Percentiles rank a stretch among this genome's conserved stretches.
These are phyloP conservation scores for Erythrobasidium yunnanense DNA, from an alignment of 768 basidiomycete species.

Conservation along the genomic window DNA sequence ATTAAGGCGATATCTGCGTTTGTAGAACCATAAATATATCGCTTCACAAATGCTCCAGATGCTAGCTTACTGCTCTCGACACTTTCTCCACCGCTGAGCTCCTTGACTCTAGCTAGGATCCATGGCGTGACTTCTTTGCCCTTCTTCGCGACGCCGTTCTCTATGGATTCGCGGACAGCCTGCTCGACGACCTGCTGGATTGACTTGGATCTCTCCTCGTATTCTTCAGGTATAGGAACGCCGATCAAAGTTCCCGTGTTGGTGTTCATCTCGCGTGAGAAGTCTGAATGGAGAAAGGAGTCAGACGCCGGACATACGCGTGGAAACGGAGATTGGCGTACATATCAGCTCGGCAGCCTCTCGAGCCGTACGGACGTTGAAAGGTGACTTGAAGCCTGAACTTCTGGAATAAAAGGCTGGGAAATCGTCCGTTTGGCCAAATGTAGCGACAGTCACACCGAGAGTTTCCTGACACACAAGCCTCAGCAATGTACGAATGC, in stretches of 20 bases:
- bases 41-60: neutral
- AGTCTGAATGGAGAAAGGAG: conserved; percentile 1
- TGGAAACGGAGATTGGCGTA: conserved; percentile 45
- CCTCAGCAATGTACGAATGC: neutral
- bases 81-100: conserved; percentile 66
- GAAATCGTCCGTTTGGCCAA: conserved; percentile 64
- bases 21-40: neutral
- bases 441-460: conserved; percentile 80
- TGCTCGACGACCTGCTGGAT: conserved; percentile 71
- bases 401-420: conserved; percentile 84
- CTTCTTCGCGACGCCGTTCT: conserved; percentile 60
- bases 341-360: conserved; percentile 66
- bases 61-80: conserved; percentile 55
- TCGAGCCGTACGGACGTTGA: conserved; percentile 55
- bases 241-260: conserved; percentile 70
- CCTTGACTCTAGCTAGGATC: conserved; percentile 69
- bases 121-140: conserved; percentile 95
- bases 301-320: conserved; percentile 6
- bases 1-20: conserved; percentile 68
- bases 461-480: conserved; percentile 63
- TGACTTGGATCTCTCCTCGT: conserved; percentile 54
- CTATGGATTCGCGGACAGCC: conserved; percentile 71
- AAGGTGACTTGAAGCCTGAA: conserved; percentile 77
- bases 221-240: conserved; percentile 73
- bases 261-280: conserved; percentile 49